Base-by-base conservation (phyloP, 139 green algal genomes). In the Astrephomene gubernaculifera region DNA sequence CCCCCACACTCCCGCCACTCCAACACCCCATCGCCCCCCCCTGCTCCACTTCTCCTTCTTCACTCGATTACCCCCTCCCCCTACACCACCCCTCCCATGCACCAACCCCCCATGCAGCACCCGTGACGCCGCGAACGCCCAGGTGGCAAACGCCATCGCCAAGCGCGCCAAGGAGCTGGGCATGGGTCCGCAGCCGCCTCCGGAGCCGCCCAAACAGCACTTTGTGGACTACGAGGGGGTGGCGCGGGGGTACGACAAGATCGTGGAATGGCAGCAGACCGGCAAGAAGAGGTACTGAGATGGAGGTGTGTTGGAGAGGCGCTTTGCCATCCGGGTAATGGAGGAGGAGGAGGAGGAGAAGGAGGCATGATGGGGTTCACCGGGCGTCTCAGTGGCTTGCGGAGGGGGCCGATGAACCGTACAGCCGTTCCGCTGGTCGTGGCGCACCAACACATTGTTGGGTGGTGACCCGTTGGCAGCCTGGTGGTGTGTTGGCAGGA, bases 171-270 rank as follows among this genome's bases (percentile, higher is more conserved):
- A 36, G 61, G 78, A 74, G 63, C n/a, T 53, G 78, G 78, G 78
- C 63, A 27, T 84, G 60, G 78, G 78, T 22, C 65, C 65, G 31
- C 44, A 1, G 31, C 39, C 33, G 76, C 61, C 41, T 61, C 29
- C 41, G n/a, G 61, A 64, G 57, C 76, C 57, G 41, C 60, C 31
- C 4, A 52, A 25, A 31, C 43, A 75, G 17, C 35, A 57, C 54
- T 41, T 31, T 43, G 78, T 84, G 24, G 78, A 84, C 63, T 84
- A 84, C 63, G 78, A 84, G n/a, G 78, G 78, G 31, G 60, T 84
- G 9, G 35, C 31, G 6, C 44, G 65, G 57, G 75, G 4, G 27
- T 57, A 41, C 41, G 78, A 74, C 78, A 74, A 64, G 44, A 74
- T 84, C 22, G 43, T 65, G 2, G 78, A 63, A 43, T 84, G 78